A percentile compares a stretch with the other conserved stretches of the same genome.
These are phyloP conservation scores for Ophiostoma tasmaniense DNA, from an alignment of 2,329 filamentous ascomycete species.

Conservation along the genomic window DNA sequence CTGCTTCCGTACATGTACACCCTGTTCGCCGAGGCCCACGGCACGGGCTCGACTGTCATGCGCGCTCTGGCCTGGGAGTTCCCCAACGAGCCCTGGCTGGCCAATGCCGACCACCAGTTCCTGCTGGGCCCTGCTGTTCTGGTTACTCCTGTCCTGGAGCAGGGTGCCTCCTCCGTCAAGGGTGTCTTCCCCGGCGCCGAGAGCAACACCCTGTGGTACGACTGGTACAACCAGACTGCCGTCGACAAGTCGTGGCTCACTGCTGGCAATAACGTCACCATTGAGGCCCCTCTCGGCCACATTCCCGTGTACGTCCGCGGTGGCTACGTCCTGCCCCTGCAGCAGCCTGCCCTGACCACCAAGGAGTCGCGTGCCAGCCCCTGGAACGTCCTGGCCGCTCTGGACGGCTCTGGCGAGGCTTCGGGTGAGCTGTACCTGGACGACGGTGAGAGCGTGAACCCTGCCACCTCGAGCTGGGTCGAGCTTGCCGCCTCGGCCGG, in stretches of 20 bases:
- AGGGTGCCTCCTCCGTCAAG: slow-evolving; percentile 36
- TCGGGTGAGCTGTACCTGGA: slow-evolving; percentile 61
- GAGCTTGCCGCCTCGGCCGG: slow-evolving; percentile 2
- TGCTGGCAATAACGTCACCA: slow-evolving; percentile 33
- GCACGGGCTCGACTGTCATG: slow-evolving; percentile 55
- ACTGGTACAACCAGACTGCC: slow-evolving; percentile 63
- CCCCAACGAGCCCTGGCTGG: slow-evolving; percentile 41
- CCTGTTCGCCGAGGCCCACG: slow-evolving; percentile 51
- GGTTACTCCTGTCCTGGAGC: slow-evolving; percentile 40
- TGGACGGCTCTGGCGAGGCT: slow-evolving; percentile 47
- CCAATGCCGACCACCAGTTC: slow-evolving; percentile 41
- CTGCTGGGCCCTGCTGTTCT: slow-evolving; percentile 42
- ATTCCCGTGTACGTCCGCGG: slow-evolving; percentile 66
- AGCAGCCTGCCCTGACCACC: slow-evolving; percentile 61
- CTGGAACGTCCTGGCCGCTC: slow-evolving; percentile 59
- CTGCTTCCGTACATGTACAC: slow-evolving; percentile 81
- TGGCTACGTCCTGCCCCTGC: slow-evolving; percentile 57
- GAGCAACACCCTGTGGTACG: slow-evolving; percentile 54
- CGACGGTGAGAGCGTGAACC: slow-evolving; percentile 58
- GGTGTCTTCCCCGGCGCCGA: slow-evolving; percentile 37
- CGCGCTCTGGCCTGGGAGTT: slow-evolving; percentile 68
- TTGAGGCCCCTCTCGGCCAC: slow-evolving; percentile 48
- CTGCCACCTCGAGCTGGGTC: slow-evolving; percentile 13
- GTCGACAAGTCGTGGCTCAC: slow-evolving; percentile 31
- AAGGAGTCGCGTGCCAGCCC: slow-evolving; percentile 51